phyloP scores from a whole-genome alignment of 2,329 filamentous ascomycete genomes.

The Colletotrichum theobromicola region DNA sequence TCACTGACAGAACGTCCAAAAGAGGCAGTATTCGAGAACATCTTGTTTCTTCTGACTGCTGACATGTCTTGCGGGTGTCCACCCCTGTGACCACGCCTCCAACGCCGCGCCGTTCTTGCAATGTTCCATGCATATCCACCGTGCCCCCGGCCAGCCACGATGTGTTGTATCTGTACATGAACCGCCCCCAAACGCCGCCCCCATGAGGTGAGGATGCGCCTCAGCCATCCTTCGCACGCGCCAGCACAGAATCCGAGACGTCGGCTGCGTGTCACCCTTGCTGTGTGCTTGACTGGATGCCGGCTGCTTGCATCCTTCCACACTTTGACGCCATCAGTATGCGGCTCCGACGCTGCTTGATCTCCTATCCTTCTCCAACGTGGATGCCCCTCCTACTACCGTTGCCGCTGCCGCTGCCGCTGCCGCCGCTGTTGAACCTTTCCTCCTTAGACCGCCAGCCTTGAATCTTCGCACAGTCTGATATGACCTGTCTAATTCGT shows the following conservation, averaged over 20 bases:
- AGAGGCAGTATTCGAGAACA: constrained; percentile 9
- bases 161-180: not conserved
- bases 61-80: not conserved
- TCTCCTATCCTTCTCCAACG: constrained; percentile 23
- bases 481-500: constrained; percentile 86
- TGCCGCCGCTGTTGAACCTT: constrained; percentile 34
- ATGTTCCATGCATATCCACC: not conserved
- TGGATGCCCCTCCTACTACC: not conserved
- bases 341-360: constrained; percentile 24
- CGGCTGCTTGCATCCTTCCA: not conserved
- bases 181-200: not conserved
- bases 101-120: not conserved
- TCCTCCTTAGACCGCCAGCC: constrained; percentile 54
- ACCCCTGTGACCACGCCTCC: not conserved
- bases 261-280: not conserved
- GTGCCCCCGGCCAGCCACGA: not conserved
- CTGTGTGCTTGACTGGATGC: not conserved
- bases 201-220: not conserved
- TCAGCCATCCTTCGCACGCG: not conserved
- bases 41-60: not conserved
- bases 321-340: not conserved
- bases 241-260: not conserved
- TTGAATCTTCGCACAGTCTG: constrained; percentile 74
- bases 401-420: not conserved
- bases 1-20: not conserved